Base-by-base conservation (phyloP, 2,329 filamentous ascomycete genomes). In the Thelonectria discophora region DNA sequence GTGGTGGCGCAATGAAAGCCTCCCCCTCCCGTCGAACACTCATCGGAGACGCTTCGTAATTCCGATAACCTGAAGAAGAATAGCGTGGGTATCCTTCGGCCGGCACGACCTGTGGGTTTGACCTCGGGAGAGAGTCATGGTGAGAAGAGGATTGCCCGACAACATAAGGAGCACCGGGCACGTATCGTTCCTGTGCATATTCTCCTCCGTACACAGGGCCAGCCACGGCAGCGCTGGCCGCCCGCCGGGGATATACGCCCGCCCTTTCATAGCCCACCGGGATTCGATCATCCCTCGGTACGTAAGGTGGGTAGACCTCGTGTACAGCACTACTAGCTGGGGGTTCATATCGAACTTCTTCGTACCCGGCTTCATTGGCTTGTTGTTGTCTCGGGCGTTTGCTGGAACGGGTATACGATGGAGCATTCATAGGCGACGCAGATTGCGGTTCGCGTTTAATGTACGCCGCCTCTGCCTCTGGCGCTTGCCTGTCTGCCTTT, bases 361-460 rank as follows among this genome's bases (percentile, higher is more conserved):
- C 64, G 43, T 70, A 69, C 17, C 59, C 65, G 49, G 67, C 46
- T 18, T 71, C 73, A 32, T 72, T 68, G 51, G 63, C 76, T 58
- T 80, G 80, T 27, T 76, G 74, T 47, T 85, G 81, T 64, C 83
- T 82, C 69, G 83, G 82, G 52, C 87, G 83, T 72, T 89, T 90
- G 66, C 78, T 79, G 10, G 87, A 84, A 50, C 86, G 81, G 32
- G 80, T 74, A 62, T 83, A 81, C n/a, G 83, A 79, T 18, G 82
- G 81, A 17, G 81, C 81, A 62, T 78, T 78, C 52, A 88, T 74
- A 9, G 86, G 87, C 7, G 87, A 89, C 1, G 85, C 84, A 2
- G 88, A 90, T 49, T 80, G 81, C n/a, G 88, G 88, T 71, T 90
- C 88, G 21, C 82, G 77, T 70, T 90, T 90, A 68, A 90, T 88